Evolutionary conservation across 169 alveolate species (phyloP).

Genomic region (Miamiensis avidus): DNA sequence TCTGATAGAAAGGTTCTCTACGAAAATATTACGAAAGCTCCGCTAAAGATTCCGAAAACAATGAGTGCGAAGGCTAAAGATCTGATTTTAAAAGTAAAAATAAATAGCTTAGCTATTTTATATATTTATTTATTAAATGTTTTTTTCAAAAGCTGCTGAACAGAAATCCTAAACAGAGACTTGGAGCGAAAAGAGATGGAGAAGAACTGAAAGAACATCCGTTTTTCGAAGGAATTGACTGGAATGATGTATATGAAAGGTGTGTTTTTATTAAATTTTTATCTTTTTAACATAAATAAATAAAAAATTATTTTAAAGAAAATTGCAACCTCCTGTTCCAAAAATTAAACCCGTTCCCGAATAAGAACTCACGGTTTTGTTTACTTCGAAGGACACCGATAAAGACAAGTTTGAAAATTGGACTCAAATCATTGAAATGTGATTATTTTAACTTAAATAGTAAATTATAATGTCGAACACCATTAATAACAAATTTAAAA

Average conservation of each 20-base stretch:
- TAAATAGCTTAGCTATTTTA: no score
- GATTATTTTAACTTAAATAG: not conserved
- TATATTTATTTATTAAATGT: conserved; percentile 39
- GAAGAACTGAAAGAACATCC: conserved; percentile 78
- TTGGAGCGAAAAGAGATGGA: conserved; percentile 71
- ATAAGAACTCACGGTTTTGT: not conserved
- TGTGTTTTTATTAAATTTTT: not conserved
- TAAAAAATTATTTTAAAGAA: conserved; percentile 3
- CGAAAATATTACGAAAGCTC: conserved; percentile 76
- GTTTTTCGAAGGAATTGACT: conserved; percentile 71
- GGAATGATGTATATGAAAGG: conserved; percentile 68
- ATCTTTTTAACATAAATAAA: not conserved
- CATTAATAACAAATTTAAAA: no score
- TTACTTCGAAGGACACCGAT: not conserved
- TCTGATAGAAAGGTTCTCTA: conserved; percentile 55
- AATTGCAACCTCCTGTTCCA: conserved; percentile 37
- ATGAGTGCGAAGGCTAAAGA: conserved; percentile 72
- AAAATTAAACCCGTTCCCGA: not conserved
- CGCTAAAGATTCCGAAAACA: conserved; percentile 67
- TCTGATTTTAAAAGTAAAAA: conserved; percentile 56
- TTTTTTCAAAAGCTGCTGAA: conserved; percentile 49
- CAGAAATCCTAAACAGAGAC: conserved; percentile 70
- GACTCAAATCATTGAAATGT: not conserved
- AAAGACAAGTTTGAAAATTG: not conserved
- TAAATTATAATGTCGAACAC: no score